These are phyloP conservation scores for Pythium chondricola DNA, from an alignment of 352 stramenopile genomes.

Conservation along the genomic window DNA sequence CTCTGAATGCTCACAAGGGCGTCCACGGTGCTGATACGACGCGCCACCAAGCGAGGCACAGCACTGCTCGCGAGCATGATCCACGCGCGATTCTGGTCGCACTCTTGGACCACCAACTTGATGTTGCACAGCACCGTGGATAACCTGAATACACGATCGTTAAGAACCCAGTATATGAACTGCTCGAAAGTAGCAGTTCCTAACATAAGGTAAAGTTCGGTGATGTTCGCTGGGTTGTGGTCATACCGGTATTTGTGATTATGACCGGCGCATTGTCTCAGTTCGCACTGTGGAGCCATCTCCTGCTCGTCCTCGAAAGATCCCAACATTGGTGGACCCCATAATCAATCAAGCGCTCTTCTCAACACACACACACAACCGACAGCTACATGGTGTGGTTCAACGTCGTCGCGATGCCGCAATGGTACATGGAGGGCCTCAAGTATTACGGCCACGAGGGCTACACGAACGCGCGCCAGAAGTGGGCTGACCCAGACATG, in stretches of 20 bases:
- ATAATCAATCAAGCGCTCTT: conserved; percentile 2
- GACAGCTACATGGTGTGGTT: conserved; percentile 24
- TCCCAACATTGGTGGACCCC: background rate
- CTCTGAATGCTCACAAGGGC: background rate
- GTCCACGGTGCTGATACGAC: background rate
- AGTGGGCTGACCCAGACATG: conserved; percentile 33
- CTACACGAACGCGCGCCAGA: conserved; percentile 24
- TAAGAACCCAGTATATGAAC: too few relatives aligned
- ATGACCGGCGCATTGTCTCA: background rate
- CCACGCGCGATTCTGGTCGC: background rate
- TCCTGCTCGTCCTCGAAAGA: background rate
- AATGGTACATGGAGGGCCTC: conserved; percentile 34
- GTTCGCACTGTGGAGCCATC: background rate
- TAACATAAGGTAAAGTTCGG: too few relatives aligned
- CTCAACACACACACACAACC: background rate
- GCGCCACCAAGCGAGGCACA: too few relatives aligned
- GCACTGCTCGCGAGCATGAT: too few relatives aligned
- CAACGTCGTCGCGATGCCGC: conserved; percentile 28
- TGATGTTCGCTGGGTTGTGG: too few relatives aligned
- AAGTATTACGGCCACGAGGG: conserved; percentile 29
- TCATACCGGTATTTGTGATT: too few relatives aligned
- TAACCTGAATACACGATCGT: conserved; percentile 5
- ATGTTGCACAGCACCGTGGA: conserved; percentile 13
- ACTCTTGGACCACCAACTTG: conserved; percentile 14
- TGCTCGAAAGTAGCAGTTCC: too few relatives aligned